Evolutionary conservation across 345 rosid species (phyloP), one percentile per base, ranked within the genome.

Genomic region (Cardamine resedifolia): DNA sequence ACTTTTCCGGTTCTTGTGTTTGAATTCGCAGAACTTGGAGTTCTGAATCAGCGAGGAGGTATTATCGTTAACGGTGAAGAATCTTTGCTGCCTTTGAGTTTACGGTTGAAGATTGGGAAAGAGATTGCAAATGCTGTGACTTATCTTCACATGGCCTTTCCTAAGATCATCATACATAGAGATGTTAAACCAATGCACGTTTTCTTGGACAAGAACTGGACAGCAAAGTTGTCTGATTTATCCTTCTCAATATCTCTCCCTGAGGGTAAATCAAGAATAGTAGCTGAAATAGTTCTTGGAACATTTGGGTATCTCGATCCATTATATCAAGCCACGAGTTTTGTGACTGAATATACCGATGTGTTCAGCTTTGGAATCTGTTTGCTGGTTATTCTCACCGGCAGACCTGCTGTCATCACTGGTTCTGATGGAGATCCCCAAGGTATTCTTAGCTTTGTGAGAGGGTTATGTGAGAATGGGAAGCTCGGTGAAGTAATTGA

Each of bases 81-180:
- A 62, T 26, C n/a, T 15, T 0, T 23, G 0, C 30, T 68, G 23
- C 11, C 64, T 19, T 57, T 41, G 64, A 44, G 24, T 19, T 3
- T 14, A 10, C 3, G 73, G 6, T 28, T 68, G 11, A 68, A 68
- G 55, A 68, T 68, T 1, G 73, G 10, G 1, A 58, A 45, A 28
- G 73, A 70, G 36, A 33, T 70, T 30, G 67, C 74, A 10, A 28
- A 47, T 23, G 67, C 49, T 7, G 28, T 59, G 10, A 16, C 59
- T 11, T 60, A 71, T 50, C 75, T 71, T 49, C 75, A 60, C 19
- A 71, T 33, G 8, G 49, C 14, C 2, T 71, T 58, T n/a, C 66
- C 67, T 3, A 34, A 12, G 28, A 47, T 7, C 30, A 47, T 60
- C 5, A 24, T 68, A 16, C 51, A 68, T 8, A 70, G 68, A 23